Evolutionary conservation across 371 early-diverging fungal species (phyloP), one percentile per base, ranked within the genome.

Genomic region (Mortierella sp.): DNA sequence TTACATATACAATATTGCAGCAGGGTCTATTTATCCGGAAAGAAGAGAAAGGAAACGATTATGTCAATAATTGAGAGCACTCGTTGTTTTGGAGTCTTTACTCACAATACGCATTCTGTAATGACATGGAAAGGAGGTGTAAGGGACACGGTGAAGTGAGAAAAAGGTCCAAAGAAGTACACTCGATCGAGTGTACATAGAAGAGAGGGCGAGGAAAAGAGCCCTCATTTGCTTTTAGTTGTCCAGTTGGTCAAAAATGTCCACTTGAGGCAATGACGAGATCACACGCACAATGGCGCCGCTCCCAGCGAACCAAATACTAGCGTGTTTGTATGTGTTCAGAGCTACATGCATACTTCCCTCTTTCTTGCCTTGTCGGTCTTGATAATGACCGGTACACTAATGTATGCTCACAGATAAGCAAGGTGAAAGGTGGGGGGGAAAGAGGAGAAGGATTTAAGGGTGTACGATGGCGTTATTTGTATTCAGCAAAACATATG

Each of bases 171-270:
- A 65, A 65, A 21, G 38, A 10, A 6, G 38, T 16, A 35, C 35
- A 35, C 35, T 35, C 35, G 35, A 35, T 35, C 35, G 35, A 35
- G 35, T 35, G 35, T 35, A 63, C 0, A 29, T 32, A 7, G 35
- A 60, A 32, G 29, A 29, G 16, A 60, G 11, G 4, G 16, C 27
- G 0, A 27, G 11, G 3, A 16, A 11, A 41, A 38, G 68, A 68
- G 68, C 41, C 68, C 21, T 68, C 7, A 21, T 68, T 21, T 35
- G 12, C 16, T 10, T 29, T 32, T 21, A 6, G 4, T 68, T 68
- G 68, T 68, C 68, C 68, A 68, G 68, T 68, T 41, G 68, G 11
- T 35, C 41, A 68, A 68, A 38, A 68, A 68, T 68, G 68, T 68
- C 68, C 24, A 38, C 41, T 68, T 68, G 68, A 24, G 68, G 68